Evolutionary conservation across 2,329 filamentous ascomycete species (phyloP).

Genomic region (Paecilomyces dactylethromorphus): DNA sequence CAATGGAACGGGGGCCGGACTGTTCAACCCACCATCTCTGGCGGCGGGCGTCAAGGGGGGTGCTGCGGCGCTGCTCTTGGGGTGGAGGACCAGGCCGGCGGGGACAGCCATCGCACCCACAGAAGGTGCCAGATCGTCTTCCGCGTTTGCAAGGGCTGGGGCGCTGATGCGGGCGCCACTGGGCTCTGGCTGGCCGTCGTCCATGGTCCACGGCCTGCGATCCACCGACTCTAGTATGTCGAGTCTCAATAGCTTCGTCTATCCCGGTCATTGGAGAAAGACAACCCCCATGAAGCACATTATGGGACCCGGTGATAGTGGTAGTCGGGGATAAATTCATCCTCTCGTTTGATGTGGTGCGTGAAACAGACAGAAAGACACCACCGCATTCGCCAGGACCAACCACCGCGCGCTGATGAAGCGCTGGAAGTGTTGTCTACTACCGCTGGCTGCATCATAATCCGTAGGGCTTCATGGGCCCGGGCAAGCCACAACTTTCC

Average conservation of each 20-base stretch:
- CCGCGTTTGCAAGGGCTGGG: not conserved
- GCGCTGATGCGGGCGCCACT: conserved; percentile 1
- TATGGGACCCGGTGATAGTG: not conserved
- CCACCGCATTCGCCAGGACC: not conserved
- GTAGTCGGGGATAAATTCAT: not conserved
- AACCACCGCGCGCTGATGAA: no score
- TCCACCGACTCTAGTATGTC: not conserved
- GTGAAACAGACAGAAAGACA: not conserved
- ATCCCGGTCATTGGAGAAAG: not conserved
- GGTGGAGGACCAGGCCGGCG: not conserved
- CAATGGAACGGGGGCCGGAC: no score
- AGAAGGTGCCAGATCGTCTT: conserved; percentile 2
- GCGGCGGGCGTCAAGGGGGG: not conserved
- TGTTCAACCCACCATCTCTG: not conserved
- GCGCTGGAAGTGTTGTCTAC: no score
- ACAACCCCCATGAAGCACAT: no score
- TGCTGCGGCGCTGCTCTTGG: not conserved
- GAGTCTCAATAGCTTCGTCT: not conserved
- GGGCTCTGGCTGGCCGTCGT: not conserved
- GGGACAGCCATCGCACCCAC: not conserved
- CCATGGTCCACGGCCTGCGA: not conserved
- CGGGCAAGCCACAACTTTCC: not conserved
- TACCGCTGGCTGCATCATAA: no score
- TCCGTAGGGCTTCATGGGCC: not conserved
- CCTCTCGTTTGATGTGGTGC: not conserved